A percentile compares a stretch with the other conserved stretches of the same genome.
Conservation (phyloP, 1,139 yeast species). For the Sugiyamaella grinbergsii region DNA sequence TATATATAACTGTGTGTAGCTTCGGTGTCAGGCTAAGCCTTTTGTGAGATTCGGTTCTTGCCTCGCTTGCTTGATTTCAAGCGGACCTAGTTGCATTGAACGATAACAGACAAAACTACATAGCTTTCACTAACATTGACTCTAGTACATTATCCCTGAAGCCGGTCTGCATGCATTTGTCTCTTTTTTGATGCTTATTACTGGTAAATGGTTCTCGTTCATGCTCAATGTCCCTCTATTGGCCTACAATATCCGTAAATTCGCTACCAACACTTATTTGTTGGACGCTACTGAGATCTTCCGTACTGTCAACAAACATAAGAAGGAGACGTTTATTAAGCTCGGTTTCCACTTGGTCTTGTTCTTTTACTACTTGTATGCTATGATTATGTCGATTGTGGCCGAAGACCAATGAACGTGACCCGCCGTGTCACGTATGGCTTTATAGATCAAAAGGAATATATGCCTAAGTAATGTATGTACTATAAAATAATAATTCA, state of each 20-base stretch:
- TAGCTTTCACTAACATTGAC: conserved; percentile 16
- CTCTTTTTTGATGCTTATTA: conserved; percentile 64
- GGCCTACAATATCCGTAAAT: conserved; percentile 76
- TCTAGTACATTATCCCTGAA: conserved; percentile 72
- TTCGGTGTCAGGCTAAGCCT: no score
- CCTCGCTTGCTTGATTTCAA: no score
- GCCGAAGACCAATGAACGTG: conserved; percentile 23
- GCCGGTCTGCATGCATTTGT: conserved; percentile 75
- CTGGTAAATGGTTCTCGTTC: conserved; percentile 88
- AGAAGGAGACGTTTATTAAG: conserved; percentile 83
- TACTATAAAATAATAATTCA: no score
- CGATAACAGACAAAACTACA: no score
- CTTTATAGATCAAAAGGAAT: no score
- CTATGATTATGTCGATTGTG: conserved; percentile 89
- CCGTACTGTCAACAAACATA: conserved; percentile 84
- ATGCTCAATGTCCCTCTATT: conserved; percentile 76
- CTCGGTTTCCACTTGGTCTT: conserved; percentile 81
- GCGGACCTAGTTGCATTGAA: no score
- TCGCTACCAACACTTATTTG: conserved; percentile 66
- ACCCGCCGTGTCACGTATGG: no score
- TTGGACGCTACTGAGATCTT: conserved; percentile 94
- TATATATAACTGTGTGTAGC: no score
- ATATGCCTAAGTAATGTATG: background rate
- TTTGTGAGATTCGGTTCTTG: no score
- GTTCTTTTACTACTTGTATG: conserved; percentile 89